phyloP scores from a whole-genome alignment of 208 protist genomes.

The Trypanosoma theileri region DNA sequence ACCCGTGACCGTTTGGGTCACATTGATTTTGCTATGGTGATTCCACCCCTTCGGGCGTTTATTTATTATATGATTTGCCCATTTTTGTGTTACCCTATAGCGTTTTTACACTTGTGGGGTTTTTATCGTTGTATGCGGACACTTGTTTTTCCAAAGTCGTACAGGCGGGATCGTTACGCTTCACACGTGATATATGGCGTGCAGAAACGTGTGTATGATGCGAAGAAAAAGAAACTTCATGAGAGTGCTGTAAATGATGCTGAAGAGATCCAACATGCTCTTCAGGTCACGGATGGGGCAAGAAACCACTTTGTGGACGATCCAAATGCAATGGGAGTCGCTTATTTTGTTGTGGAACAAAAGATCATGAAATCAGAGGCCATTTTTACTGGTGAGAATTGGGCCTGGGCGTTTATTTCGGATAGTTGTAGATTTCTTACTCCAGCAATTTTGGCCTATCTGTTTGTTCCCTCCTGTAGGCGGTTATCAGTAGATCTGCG shows the following conservation, averaged over 20 bases:
- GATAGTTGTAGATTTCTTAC: constrained; percentile 82
- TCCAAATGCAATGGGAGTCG: constrained; percentile 46
- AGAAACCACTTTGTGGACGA: constrained; percentile 89
- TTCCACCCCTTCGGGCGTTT: constrained; percentile 74
- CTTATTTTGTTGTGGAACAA: constrained; percentile 87
- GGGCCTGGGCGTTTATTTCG: constrained; percentile 87
- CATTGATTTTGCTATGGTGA: constrained; percentile 88
- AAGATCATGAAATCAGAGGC: constrained; percentile 84
- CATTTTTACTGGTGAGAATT: constrained; percentile 86
- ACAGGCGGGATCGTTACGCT: constrained; percentile 66
- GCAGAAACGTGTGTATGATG: constrained; percentile 80
- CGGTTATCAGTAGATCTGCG: constrained; percentile 64
- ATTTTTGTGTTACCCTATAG: constrained; percentile 78
- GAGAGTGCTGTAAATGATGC: constrained; percentile 72
- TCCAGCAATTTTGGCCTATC: constrained; percentile 58
- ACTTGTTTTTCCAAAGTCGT: constrained; percentile 66
- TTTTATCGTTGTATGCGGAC: constrained; percentile 79
- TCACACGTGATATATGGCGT: constrained; percentile 81
- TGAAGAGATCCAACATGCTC: constrained; percentile 71
- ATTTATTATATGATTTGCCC: constrained; percentile 77
- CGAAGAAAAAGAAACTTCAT: constrained; percentile 41
- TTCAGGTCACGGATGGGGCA: constrained; percentile 47
- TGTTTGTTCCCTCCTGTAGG: constrained; percentile 77
- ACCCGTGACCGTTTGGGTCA: constrained; percentile 70
- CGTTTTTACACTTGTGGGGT: constrained; percentile 62